These are phyloP conservation scores for Saprolegnia parasitica DNA, from an alignment of 352 stramenopile genomes.

Conservation along the genomic window DNA sequence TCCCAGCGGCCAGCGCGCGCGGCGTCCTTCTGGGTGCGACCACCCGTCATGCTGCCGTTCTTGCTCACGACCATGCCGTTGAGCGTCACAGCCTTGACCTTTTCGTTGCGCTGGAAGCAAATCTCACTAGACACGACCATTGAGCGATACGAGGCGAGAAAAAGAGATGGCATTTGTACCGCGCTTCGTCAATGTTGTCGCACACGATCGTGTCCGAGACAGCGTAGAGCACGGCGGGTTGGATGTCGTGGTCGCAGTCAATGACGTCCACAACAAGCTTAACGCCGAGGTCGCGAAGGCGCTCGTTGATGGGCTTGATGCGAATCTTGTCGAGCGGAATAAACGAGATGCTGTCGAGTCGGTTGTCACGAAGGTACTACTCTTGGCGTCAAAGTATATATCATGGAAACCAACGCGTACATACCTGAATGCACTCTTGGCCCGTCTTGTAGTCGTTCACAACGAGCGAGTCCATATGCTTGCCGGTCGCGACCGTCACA, in stretches of 20 bases:
- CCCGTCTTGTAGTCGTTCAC: conserved; percentile 73
- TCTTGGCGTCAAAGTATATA: background rate
- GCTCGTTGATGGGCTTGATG: conserved; percentile 89
- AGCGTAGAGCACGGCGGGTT: conserved; percentile 93
- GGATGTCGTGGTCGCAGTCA: conserved; percentile 88
- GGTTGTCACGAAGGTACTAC: conserved; percentile 93
- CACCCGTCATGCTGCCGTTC: conserved; percentile 97
- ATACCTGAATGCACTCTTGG: conserved; percentile 71
- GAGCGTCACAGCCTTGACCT: conserved; percentile 89
- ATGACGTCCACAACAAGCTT: conserved; percentile 95
- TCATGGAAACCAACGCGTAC: background rate
- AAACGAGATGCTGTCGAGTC: conserved; percentile 93
- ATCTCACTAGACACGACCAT: conserved; percentile 36
- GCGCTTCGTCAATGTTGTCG: conserved; percentile 92
- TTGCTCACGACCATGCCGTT: conserved; percentile 96
- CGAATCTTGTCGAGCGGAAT: conserved; percentile 95
- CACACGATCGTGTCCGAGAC: conserved; percentile 95
- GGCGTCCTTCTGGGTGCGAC: conserved; percentile 80
- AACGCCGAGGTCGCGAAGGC: conserved; percentile 91
- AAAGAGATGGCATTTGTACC: conserved; percentile 33
- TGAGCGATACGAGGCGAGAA: background rate
- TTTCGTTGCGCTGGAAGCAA: conserved; percentile 77
- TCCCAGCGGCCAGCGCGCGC: conserved; percentile 88
- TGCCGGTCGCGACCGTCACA: conserved; percentile 95
- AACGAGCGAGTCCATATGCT: conserved; percentile 94